phyloP scores from a whole-genome alignment of 768 basidiomycete species.

The Suillus ampliporus region DNA sequence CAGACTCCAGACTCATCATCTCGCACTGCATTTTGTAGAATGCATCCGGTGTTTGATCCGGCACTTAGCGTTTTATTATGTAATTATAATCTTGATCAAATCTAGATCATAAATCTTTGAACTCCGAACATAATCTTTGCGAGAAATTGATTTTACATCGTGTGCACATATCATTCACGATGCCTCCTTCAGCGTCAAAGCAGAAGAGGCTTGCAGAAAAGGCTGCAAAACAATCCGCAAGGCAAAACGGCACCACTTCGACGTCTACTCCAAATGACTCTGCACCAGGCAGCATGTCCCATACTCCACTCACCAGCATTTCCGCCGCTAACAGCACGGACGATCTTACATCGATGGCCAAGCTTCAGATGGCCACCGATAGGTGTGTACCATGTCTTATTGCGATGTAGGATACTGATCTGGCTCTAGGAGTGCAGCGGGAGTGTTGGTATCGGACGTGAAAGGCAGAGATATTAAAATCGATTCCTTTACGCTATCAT shows the following conservation, averaged over 20 bases:
- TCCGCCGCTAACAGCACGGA: constrained; percentile 83
- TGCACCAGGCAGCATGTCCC: constrained; percentile 61
- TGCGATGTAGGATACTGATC: constrained; percentile 11
- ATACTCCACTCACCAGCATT: constrained; percentile 84
- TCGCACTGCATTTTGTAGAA: too few species aligned
- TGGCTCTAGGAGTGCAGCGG: constrained; percentile 75
- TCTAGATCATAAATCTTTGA: constrained; percentile 27
- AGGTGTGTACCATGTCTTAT: constrained; percentile 52
- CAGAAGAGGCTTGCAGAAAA: constrained; percentile 97
- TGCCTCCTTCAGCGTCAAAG: constrained; percentile 83
- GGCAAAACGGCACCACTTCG: constrained; percentile 50
- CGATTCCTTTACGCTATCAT: constrained; percentile 92
- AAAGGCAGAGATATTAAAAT: constrained; percentile 98
- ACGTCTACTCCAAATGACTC: constrained; percentile 71
- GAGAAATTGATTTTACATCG: constrained; percentile 34
- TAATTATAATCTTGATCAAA: constrained; percentile 9
- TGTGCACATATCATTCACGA: constrained; percentile 35
- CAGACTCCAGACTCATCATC: too few species aligned
- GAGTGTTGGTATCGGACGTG: constrained; percentile 90
- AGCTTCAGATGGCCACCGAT: constrained; percentile 88
- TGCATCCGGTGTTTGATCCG: too few species aligned
- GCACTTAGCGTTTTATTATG: not conserved
- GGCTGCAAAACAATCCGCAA: constrained; percentile 80
- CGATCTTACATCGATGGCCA: constrained; percentile 85
- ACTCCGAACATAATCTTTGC: constrained; percentile 22